Evolutionary conservation across 257 asterid genomes (phyloP).

Genomic region (Rehmannia glutinosa): DNA sequence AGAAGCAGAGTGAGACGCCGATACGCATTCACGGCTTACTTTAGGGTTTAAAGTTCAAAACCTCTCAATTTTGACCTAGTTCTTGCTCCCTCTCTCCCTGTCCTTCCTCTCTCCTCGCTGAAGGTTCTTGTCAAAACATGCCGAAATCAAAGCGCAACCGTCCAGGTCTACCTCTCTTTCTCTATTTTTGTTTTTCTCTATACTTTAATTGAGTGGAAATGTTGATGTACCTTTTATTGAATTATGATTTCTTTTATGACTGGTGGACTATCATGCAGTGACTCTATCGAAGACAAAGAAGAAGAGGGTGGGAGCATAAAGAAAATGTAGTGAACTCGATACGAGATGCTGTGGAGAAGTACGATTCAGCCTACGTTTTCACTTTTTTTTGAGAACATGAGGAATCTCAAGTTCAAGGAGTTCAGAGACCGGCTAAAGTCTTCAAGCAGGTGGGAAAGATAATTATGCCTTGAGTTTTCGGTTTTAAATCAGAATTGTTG

Average conservation of each 20-base stretch:
- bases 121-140: slow-evolving; percentile 30
- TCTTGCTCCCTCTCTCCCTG: neutral
- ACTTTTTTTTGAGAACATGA: slow-evolving; percentile 90
- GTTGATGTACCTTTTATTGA: neutral
- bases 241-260: neutral
- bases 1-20: neutral
- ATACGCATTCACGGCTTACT: slow-evolving; percentile 8
- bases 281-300: slow-evolving; percentile 94
- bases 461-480: neutral
- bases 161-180: slow-evolving; percentile 31
- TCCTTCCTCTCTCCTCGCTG: neutral
- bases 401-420: slow-evolving; percentile 96
- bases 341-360: slow-evolving; percentile 76
- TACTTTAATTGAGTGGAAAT: neutral
- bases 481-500: neutral
- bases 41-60: slow-evolving; percentile 35
- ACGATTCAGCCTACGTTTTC: slow-evolving; percentile 71
- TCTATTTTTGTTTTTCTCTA: too few species aligned
- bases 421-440: slow-evolving; percentile 84
- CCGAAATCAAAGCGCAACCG: slow-evolving; percentile 87
- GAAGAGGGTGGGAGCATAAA: slow-evolving; percentile 85
- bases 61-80: neutral
- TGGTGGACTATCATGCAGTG: slow-evolving; percentile 37
- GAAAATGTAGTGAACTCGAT: slow-evolving; percentile 74
- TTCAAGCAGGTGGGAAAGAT: slow-evolving; percentile 59